A percentile compares a stretch with the other conserved stretches of the same genome.
These are phyloP conservation scores for Raffaelea ambrosiae DNA, from an alignment of 2,329 filamentous ascomycete genomes.

Conservation along the genomic window DNA sequence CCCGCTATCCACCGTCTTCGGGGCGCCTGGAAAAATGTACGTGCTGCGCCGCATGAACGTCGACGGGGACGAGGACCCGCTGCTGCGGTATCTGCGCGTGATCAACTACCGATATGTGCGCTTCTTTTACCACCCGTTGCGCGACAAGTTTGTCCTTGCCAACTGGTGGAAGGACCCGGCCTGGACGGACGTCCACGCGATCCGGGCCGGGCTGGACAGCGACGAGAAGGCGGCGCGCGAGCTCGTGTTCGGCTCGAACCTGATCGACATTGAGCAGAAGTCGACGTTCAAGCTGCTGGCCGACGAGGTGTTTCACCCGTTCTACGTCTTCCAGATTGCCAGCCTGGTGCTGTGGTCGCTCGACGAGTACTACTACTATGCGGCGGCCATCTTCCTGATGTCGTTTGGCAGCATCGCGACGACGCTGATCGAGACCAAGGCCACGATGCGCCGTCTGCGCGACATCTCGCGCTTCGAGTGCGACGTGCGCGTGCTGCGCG, in stretches of 20 bases:
- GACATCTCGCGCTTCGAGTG: constrained; percentile 95
- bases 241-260: constrained; percentile 78
- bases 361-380: constrained; percentile 97
- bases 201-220: constrained; percentile 73
- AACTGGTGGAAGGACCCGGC: constrained; percentile 90
- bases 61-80: constrained; percentile 65
- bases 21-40: constrained; percentile 53
- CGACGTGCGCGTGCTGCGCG: constrained; percentile 84
- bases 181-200: constrained; percentile 70
- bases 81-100: constrained; percentile 64
- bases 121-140: constrained; percentile 81
- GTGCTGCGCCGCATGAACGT: constrained; percentile 36
- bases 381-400: constrained; percentile 87
- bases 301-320: constrained; percentile 94
- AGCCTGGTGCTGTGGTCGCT: constrained; percentile 91
- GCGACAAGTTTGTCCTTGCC: constrained; percentile 79
- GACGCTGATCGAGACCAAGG: constrained; percentile 81
- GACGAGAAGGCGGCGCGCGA: constrained; percentile 81
- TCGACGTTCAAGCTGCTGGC: constrained; percentile 71
- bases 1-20: constrained; percentile 56
- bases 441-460: constrained; percentile 82
- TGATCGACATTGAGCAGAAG: constrained; percentile 92
- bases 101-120: constrained; percentile 92
- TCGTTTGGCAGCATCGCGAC: constrained; percentile 86
- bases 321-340: constrained; percentile 96